Conservation (phyloP, 192 early-diverging fungal species). For the Piromyces sp. region DNA sequence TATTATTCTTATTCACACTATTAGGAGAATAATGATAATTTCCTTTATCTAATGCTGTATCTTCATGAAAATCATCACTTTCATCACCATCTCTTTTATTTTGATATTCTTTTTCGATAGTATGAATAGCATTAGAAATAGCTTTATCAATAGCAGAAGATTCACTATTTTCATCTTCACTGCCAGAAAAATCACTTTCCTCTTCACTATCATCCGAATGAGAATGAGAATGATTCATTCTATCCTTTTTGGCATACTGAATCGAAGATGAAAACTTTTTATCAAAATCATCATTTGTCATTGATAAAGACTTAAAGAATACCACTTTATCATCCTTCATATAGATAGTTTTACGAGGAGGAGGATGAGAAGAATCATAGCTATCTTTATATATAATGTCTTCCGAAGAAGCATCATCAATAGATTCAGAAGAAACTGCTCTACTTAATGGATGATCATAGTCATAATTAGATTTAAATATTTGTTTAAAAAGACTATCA, state of each 20-base stretch:
- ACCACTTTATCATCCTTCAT: neutral
- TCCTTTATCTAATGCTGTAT: neutral
- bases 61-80: neutral
- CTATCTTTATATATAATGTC: neutral
- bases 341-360: neutral
- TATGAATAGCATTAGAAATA: neutral
- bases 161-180: too few species aligned
- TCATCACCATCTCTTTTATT: too few species aligned
- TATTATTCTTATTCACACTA: too few species aligned
- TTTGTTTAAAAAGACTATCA: neutral
- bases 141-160: neutral
- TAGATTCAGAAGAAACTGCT: too few species aligned
- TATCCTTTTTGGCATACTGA: neutral
- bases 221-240: too few species aligned
- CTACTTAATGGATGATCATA: neutral
- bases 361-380: neutral
- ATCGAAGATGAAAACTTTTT: neutral
- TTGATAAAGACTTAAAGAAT: neutral
- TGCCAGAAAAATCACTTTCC: neutral
- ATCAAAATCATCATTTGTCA: neutral
- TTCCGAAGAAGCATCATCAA: neutral
- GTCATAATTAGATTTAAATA: neutral
- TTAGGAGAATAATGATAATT: too few species aligned
- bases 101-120: neutral
- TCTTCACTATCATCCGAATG: neutral